Evolutionary conservation across 2,329 filamentous ascomycete species (phyloP).

Genomic region (Exserohilum turcica): DNA sequence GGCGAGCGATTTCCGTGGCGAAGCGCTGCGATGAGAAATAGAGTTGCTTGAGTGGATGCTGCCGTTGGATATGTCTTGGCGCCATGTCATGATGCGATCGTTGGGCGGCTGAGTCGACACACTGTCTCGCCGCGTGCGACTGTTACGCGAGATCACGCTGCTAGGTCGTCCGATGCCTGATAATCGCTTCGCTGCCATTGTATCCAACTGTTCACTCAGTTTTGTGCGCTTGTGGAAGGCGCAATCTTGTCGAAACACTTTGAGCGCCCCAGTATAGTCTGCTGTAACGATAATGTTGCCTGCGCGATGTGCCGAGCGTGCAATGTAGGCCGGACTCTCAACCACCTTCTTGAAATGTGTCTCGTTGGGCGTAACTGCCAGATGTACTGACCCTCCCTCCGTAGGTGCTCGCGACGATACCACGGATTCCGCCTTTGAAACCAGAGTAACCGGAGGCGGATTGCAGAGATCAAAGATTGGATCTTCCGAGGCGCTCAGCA

Average conservation of each 20-base stretch:
- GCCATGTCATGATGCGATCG: constrained; percentile 88
- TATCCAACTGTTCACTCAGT: constrained; percentile 74
- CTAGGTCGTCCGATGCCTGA: constrained; percentile 58
- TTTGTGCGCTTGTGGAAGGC: constrained; percentile 72
- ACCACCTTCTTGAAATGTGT: constrained; percentile 52
- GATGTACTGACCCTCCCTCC: constrained; percentile 46
- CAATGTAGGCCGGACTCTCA: constrained; percentile 76
- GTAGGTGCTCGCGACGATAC: constrained; percentile 57
- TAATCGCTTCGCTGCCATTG: constrained; percentile 70
- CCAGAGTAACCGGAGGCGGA: constrained; percentile 82
- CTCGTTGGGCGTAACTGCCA: constrained; percentile 44
- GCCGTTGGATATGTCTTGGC: constrained; percentile 67
- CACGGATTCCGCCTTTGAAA: constrained; percentile 71
- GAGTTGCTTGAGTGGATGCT: constrained; percentile 51
- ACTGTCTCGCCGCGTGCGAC: constrained; percentile 54
- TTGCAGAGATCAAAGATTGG: constrained; percentile 97
- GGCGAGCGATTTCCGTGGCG: constrained; percentile 54
- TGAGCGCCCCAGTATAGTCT: constrained; percentile 85
- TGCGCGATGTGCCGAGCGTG: constrained; percentile 73
- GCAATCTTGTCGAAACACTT: constrained; percentile 94
- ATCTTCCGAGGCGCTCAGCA: constrained; percentile 81
- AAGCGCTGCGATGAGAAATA: constrained; percentile 49
- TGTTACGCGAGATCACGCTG: constrained; percentile 63
- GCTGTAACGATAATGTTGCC: constrained; percentile 93
- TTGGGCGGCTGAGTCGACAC: constrained; percentile 58